Percentiles rank a stretch among this genome's conserved stretches.
phyloP scores from a whole-genome alignment of 2,329 filamentous ascomycete genomes.

The Coniochaeta prunicola region DNA sequence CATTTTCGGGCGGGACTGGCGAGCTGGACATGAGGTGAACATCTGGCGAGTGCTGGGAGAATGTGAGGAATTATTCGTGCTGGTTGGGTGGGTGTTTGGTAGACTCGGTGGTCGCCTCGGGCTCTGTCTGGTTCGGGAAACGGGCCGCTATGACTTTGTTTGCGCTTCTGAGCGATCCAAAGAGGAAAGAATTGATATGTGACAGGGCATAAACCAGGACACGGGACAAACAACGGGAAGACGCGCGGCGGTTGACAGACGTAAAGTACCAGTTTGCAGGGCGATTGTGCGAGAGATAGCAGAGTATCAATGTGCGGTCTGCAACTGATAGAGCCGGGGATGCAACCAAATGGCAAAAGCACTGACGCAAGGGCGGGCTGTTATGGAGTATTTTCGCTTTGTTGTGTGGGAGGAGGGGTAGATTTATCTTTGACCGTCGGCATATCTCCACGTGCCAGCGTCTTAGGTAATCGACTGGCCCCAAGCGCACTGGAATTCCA shows the following conservation, averaged over 20 bases:
- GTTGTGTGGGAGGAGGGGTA: not conserved
- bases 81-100: conserved; percentile 1
- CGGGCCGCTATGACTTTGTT: not conserved
- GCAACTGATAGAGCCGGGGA: not conserved
- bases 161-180: not conserved
- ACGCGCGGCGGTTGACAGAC: not conserved
- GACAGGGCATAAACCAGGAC: not conserved
- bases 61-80: conserved; percentile 19
- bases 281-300: not conserved
- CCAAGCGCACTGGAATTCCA: too few relatives aligned
- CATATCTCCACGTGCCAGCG: conserved; percentile 1
- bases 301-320: not conserved
- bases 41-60: conserved; percentile 34
- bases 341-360: not conserved
- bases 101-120: not conserved
- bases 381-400: not conserved
- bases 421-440: not conserved
- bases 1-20: conserved; percentile 45
- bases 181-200: not conserved
- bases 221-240: not conserved
- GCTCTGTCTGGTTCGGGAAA: not conserved
- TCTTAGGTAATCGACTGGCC: not conserved
- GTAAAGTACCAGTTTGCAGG: not conserved
- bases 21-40: conserved; percentile 52
- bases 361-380: not conserved